Conservation (phyloP, 2,329 filamentous ascomycete species). For the Dactylellina leptospora region DNA sequence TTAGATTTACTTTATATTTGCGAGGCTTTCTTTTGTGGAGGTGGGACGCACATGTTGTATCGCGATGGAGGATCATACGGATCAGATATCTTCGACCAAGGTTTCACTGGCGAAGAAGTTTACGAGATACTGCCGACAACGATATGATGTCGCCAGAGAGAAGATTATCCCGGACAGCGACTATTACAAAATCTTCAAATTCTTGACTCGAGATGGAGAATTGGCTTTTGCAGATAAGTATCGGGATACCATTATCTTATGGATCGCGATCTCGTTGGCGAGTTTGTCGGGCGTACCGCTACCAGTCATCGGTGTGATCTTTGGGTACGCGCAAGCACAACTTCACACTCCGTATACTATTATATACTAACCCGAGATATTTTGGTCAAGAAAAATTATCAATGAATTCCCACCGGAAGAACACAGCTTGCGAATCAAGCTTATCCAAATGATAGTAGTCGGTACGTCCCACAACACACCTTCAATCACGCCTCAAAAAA, state of each 20-base stretch:
- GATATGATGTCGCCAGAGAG: constrained; percentile 7
- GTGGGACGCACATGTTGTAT: too few species aligned
- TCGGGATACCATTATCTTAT: constrained; percentile 40
- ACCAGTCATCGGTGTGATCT: constrained; percentile 62
- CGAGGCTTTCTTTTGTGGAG: not conserved
- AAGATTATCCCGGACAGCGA: constrained; percentile 42
- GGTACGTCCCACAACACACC: constrained; percentile 27
- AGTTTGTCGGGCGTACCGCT: constrained; percentile 60
- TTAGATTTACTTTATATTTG: not conserved
- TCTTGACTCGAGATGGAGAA: constrained; percentile 14
- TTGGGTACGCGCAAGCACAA: constrained; percentile 60
- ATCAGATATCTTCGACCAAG: constrained; percentile 11
- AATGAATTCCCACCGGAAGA: constrained; percentile 64
- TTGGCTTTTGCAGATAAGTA: constrained; percentile 13
- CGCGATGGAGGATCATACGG: constrained; percentile 5
- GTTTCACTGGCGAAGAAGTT: constrained; percentile 1
- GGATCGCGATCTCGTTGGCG: constrained; percentile 43
- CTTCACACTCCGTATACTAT: too few species aligned
- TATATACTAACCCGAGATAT: too few species aligned
- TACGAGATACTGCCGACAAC: constrained; percentile 1
- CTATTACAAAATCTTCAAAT: constrained; percentile 45
- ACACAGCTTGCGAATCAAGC: constrained; percentile 61
- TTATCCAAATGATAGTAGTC: constrained; percentile 62
- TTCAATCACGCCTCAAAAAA: constrained; percentile 40
- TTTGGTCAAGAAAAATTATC: constrained; percentile 63